Evolutionary conservation across 495 filamentous ascomycete species (phyloP), one percentile per base, ranked within the genome.

Genomic region (Penicillium malachiteum): DNA sequence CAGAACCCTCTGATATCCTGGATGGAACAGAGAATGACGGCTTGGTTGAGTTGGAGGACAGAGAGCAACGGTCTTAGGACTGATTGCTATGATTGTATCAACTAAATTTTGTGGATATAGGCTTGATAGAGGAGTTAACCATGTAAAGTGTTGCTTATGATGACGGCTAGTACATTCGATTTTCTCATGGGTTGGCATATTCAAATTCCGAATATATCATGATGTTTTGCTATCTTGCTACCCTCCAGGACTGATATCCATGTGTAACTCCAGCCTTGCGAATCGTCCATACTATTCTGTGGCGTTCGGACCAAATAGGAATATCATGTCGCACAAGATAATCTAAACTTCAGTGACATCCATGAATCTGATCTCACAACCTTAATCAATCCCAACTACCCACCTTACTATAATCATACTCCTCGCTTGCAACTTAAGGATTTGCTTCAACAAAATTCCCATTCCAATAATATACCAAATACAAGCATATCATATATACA

Each of bases 1-100:
- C 81, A 34, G 67, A 63, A 55, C 52, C 68, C 42, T 65, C 71
- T 17, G 65, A 63, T 39, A 87, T 88, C 46, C 65, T 88, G 68
- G 86, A 90, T 60, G 86, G 83, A 12, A 87, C 83, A 32, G 85
- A 90, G 60, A 81, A 85, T 49, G 83, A 84, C 44, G 79, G 73
- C 13, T 74, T 79, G 5, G 78, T 90, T 11, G 88, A 91, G 63
- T 64, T 90, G 58, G 84, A 86, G 48, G 74, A 81, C 38, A 69
- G 79, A 62, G 60, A 68, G 11, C 57, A 59, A 18, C 60, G 63
- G 21, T 54, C 48, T 39, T 18, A 16, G 5, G 17, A 18, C 14
- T 31, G 11, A 39, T 10, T 37, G 18, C 13, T 34, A 38, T 7
- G 2, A 39, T 14, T 50, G 48, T 50, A 38, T 26, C 12, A 30